Evolutionary conservation across 2,329 filamentous ascomycete genomes (phyloP), one percentile per base, ranked within the genome.

Genomic region (Fusarium abutilonis): DNA sequence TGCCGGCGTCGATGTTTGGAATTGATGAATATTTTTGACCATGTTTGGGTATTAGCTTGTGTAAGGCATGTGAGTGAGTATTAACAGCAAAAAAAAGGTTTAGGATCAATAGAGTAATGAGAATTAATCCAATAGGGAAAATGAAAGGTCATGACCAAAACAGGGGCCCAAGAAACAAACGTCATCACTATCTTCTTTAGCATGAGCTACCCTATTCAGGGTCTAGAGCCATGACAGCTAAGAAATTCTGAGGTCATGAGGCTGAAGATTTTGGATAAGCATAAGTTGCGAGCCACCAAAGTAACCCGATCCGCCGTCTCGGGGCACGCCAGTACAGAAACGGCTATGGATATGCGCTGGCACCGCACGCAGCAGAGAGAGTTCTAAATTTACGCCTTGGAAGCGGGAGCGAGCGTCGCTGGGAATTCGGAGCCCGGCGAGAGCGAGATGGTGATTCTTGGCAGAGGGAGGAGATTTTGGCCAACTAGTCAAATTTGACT

Each of bases 381-480:
- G 49, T 32, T 32, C 6, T n/a, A 11, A 5, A n/a, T 39, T 32
- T 39, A 32, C 32, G 36, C 38, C 32, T 40, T 34, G 17, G 28
- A 10, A 13, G 41, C 44, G 58, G 56, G 51, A 61, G 36, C 21
- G 46, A 47, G 50, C 56, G 50, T 41, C 32, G 43, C 50, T 49
- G 49, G 48, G 52, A 59, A 38, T 15, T 63, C 57, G 52, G 57
- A 55, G 49, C 26, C 39, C 52, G 62, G 62, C 52, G 62, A 65
- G 32, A 29, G 62, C 62, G 62, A 59, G 62, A 59, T 14, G 34
- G 34, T 23, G 51, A 32, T 44, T 55, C 47, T 61, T 64, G 61
- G 51, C 56, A 23, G 13, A 26, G 23, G 23, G 6, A 26, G 23
- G 6, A 8, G 23, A 26, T 26, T 26, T 26, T 4, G 23, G 23